A percentile compares a stretch with the other conserved stretches of the same genome.
Conservation (phyloP, 208 protist genomes). For the Chromosphaera perkinsii region DNA sequence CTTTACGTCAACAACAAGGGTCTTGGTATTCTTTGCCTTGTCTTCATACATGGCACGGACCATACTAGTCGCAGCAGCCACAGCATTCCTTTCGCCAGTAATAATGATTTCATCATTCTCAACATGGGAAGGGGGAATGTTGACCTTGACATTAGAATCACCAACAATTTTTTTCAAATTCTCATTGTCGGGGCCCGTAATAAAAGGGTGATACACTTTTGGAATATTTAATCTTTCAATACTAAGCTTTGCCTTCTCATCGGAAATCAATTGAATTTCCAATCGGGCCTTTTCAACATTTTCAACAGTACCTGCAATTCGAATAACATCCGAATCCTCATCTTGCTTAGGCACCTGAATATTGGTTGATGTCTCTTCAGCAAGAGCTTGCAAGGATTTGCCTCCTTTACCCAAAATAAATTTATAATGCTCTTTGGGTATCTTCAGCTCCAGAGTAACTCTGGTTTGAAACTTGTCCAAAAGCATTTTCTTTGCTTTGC, state of each 20-base stretch:
- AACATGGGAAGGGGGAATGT: conserved; percentile 13
- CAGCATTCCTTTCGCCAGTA: conserved; percentile 18
- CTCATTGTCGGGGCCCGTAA: background rate
- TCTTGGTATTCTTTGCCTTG: background rate
- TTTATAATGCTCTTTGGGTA: conserved; percentile 21
- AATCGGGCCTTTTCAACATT: conserved; percentile 1
- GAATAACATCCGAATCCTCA: conserved; percentile 8
- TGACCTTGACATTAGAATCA: conserved; percentile 3
- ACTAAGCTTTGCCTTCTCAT: conserved; percentile 4
- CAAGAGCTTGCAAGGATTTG: background rate
- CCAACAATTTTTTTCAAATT: conserved; percentile 14
- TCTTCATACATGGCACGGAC: conserved; percentile 7
- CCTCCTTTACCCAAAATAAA: conserved; percentile 22
- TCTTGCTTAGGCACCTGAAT: conserved; percentile 18
- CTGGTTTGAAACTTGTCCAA: background rate
- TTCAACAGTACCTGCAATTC: conserved; percentile 15
- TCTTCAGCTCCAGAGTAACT: background rate
- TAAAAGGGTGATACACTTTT: conserved; percentile 8
- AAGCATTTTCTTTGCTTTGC: conserved; percentile 10
- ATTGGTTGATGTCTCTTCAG: background rate
- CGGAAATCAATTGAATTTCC: conserved; percentile 7
- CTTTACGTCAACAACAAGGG: conserved; percentile 5
- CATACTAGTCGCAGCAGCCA: background rate
- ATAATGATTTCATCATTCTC: conserved; percentile 16
- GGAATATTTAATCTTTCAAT: background rate